Percentiles rank a stretch among this genome's conserved stretches.
Conservation (phyloP, 768 basidiomycete species). For the Rhizopogon vinicolor region DNA sequence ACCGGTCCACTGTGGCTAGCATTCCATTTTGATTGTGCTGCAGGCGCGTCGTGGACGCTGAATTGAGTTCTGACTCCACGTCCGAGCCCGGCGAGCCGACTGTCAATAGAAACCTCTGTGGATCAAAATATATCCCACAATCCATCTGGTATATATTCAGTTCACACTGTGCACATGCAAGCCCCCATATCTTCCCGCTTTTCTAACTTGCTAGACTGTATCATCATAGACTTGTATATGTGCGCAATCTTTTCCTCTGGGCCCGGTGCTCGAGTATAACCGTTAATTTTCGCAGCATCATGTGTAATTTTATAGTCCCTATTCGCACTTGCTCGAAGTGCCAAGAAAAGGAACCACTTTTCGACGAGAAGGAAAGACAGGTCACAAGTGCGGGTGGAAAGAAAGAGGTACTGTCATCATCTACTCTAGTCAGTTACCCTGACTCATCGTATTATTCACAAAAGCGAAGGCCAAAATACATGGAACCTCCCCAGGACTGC, state of each 20-base stretch:
- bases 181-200: not conserved
- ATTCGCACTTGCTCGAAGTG: slow-evolving; percentile 28
- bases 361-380: slow-evolving; percentile 9
- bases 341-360: slow-evolving; percentile 20
- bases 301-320: slow-evolving; percentile 27
- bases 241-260: not conserved
- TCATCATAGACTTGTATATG: not conserved
- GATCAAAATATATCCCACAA: not conserved
- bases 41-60: no score
- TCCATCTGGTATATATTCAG: not conserved
- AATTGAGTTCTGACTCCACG: not conserved
- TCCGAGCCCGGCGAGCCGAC: not conserved
- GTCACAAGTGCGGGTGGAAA: slow-evolving; percentile 14
- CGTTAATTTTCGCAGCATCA: slow-evolving; percentile 2
- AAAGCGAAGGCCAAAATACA: slow-evolving; percentile 17
- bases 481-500: slow-evolving; percentile 27
- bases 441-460: not conserved
- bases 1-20: not conserved
- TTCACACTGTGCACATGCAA: no score
- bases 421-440: not conserved
- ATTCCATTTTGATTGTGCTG: no score
- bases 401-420: slow-evolving; percentile 12
- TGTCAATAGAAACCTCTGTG: not conserved
- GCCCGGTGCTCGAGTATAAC: not conserved
- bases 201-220: not conserved